These are phyloP conservation scores for Phytopythium litorale DNA, from an alignment of 352 stramenopile genomes.

Conservation along the genomic window DNA sequence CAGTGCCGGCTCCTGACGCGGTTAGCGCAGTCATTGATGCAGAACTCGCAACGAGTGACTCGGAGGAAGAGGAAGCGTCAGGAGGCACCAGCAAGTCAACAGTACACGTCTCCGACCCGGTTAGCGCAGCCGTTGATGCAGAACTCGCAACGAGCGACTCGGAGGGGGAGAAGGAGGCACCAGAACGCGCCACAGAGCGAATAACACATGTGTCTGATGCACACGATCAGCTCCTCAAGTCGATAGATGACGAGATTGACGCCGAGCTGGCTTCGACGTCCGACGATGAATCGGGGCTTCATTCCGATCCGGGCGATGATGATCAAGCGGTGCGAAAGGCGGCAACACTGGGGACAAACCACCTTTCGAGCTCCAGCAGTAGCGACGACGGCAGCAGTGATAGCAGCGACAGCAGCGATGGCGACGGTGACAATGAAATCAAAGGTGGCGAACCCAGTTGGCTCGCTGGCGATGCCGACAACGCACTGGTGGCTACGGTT, in stretches of 20 bases:
- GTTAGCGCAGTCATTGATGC: conserved; percentile 23
- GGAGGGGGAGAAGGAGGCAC: neutral
- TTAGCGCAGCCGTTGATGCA: conserved; percentile 25
- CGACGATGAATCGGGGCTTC: conserved; percentile 16
- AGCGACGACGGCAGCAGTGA: conserved; percentile 24
- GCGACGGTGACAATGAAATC: conserved; percentile 11
- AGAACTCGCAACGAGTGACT: conserved; percentile 11
- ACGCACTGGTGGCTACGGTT: neutral
- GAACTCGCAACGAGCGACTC: conserved; percentile 12
- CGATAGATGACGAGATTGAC: conserved; percentile 37
- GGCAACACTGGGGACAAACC: neutral
- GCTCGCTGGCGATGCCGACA: conserved; percentile 1
- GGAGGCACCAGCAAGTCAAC: neutral
- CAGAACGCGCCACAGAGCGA: neutral
- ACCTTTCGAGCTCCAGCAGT: conserved; percentile 15
- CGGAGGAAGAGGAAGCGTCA: neutral
- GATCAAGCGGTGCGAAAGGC: neutral
- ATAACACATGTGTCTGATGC: neutral
- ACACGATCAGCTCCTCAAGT: conserved; percentile 6
- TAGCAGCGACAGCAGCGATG: conserved; percentile 29
- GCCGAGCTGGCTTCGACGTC: conserved; percentile 30
- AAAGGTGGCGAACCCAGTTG: conserved; percentile 6
- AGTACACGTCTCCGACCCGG: neutral
- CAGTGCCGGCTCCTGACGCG: neutral
- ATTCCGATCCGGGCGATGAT: neutral